Evolutionary conservation across 1,284 basidiomycete genomes (phyloP).

Genomic region (Melampsora americana): DNA sequence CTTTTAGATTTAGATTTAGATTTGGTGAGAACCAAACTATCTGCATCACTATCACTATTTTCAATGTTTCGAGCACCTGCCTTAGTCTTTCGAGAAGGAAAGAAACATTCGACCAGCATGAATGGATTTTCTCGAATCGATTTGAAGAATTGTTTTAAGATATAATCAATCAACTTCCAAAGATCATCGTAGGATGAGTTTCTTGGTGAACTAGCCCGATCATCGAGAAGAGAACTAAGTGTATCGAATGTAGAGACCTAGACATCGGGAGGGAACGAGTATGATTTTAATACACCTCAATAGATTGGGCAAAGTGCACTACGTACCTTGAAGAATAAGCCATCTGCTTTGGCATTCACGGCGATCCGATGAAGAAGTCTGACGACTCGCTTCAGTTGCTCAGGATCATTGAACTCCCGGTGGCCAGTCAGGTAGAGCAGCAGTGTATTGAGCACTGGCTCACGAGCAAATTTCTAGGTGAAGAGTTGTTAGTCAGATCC

Average conservation of each 20-base stretch:
- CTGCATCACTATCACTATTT: conserved; percentile 41
- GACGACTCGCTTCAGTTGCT: conserved; percentile 80
- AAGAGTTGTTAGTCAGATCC: conserved; percentile 9
- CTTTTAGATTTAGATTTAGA: too few species aligned
- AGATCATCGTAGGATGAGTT: conserved; percentile 78
- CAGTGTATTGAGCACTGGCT: conserved; percentile 76
- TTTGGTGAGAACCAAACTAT: conserved; percentile 18
- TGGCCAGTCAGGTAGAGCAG: conserved; percentile 75
- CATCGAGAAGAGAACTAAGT: conserved; percentile 75
- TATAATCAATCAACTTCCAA: conserved; percentile 72
- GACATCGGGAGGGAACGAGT: conserved; percentile 1
- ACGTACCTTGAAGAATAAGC: conserved; percentile 81
- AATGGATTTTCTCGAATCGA: conserved; percentile 73
- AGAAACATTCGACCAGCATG: conserved; percentile 70
- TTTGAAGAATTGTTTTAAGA: conserved; percentile 88
- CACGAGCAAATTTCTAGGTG: conserved; percentile 72
- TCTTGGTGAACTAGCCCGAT: conserved; percentile 70
- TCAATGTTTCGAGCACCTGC: conserved; percentile 1
- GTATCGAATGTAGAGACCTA: conserved; percentile 79
- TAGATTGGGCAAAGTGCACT: background rate
- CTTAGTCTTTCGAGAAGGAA: conserved; percentile 25
- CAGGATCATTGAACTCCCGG: conserved; percentile 71
- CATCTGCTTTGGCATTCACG: conserved; percentile 81
- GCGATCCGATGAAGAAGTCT: conserved; percentile 81
- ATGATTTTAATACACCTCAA: background rate